Evolutionary conservation across 2,329 filamentous ascomycete species (phyloP), one percentile per base, ranked within the genome.

Genomic region (Exophiala spinifera): DNA sequence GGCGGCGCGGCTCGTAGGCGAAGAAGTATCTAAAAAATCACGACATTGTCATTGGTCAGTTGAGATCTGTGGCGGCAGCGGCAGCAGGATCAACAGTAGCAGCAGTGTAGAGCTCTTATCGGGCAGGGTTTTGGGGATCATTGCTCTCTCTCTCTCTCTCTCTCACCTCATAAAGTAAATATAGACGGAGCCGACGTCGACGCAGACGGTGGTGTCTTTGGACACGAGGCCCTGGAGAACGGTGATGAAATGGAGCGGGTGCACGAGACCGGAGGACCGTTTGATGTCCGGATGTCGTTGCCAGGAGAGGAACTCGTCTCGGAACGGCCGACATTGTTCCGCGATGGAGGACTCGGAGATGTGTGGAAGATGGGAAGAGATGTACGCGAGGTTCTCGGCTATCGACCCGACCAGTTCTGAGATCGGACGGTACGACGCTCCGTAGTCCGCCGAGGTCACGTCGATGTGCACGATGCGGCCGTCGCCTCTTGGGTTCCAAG

Each of bases 151-250:
- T n/a, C n/a, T n/a, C n/a, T n/a, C n/a, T n/a, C n/a, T n/a, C n/a
- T n/a, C 42, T 25, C 15, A 54, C 20, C 51, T 46, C 51, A 54
- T 54, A 17, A 54, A 54, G 31, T 73, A 78, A 60, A 78, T 77
- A 66, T 78, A 78, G 15, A 76, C 74, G 0, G 73, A 76, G 5
- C 75, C 75, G 1, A 78, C 74, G 55, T 78, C 76, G 33, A 66
- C 70, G n/a, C 68, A 69, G 14, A 78, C 74, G 0, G 70, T 73
- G 0, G 75, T 76, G 37, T 71, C 64, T 7, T 72, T 65, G 4
- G 68, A 66, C 6, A 78, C 67, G 3, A 69, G 65, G 10, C 66
- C 61, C 61, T 77, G 76, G 14, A 78, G 69, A 4, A 70, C 62
- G 1, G 67, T 67, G 59, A 77, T 73, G 66, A 78, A 77, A 51